Conservation (phyloP, 192 early-diverging fungal species). For the Phlyctochytrium planicorne region DNA sequence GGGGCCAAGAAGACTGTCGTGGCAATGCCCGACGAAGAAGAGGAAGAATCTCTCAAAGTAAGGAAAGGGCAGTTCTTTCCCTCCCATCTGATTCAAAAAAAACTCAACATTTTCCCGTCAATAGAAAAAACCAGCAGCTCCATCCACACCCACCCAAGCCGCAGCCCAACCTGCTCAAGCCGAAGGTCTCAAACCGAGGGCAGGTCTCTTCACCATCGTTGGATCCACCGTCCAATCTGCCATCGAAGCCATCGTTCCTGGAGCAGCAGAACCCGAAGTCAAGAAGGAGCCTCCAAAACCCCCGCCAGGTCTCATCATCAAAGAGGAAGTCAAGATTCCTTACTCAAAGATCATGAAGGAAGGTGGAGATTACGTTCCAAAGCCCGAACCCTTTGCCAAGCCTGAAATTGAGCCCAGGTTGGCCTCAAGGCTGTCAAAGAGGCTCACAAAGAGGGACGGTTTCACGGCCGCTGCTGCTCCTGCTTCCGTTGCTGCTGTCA, state of each 20-base stretch:
- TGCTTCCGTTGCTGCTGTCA: neutral
- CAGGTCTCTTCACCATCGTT: neutral
- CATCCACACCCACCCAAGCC: neutral
- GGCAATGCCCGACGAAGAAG: neutral
- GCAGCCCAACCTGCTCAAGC: neutral
- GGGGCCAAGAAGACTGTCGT: neutral
- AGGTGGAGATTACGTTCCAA: neutral
- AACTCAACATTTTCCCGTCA: neutral
- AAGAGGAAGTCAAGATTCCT: neutral
- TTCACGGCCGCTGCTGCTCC: neutral
- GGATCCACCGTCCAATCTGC: neutral
- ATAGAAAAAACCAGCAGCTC: neutral
- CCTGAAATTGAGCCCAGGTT: neutral
- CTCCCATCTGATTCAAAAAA: neutral
- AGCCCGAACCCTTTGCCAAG: neutral
- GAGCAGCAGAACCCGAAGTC: neutral
- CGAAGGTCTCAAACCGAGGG: neutral
- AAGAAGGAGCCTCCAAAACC: neutral
- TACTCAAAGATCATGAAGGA: neutral
- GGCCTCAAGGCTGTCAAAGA: neutral
- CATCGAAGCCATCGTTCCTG: neutral
- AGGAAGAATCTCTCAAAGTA: neutral
- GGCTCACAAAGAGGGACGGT: neutral
- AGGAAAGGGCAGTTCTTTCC: neutral
- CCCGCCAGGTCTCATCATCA: neutral